Base-by-base conservation (phyloP, 108 stramenopile genomes). In the Nannochloropsis gaditana region DNA sequence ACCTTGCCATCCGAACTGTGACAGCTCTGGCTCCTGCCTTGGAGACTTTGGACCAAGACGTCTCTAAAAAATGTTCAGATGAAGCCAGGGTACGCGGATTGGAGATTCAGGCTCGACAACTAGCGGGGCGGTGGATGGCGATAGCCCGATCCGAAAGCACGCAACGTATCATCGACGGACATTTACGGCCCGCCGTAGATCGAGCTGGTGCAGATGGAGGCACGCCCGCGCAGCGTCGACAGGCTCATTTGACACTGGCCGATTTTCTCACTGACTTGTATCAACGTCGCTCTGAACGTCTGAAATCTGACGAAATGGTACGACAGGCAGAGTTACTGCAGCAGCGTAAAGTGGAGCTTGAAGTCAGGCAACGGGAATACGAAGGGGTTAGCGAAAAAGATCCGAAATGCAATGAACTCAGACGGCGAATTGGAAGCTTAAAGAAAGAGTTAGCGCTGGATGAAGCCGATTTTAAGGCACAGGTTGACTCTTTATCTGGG, bases 121-220 rank as follows among this genome's bases (percentile, higher is more conserved):
- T 86, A 1, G 83, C 86, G 9, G 86, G 86, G 79, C 50, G 80
- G 10, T 86, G 86, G 86, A 80, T 86, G 41, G 80, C 86, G 42
- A 83, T 79, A 43, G 83, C 86, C 15, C 80, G 50, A 6, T 83
- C 82, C 86, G 86, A 86, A 82, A 83, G 86, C 83, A 86, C 82
- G 44, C 86, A 82, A 41, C 59, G 83, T 44, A 86, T 86, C 5
- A 43, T 86, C 41, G 59, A 83, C 42, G 50, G 82, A 41, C 83
- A 86, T 82, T 82, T 86, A 44, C 82, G 83, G 82, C 86, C 86
- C 11, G 86, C 86, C 4, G 86, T 86, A 31, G 83, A 86, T 42
- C 82, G 82, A 44, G 86, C 86, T 9, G 73, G 79, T 4, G 86
- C 45, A 9, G 83, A 79, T 10, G 86, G 79, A 11, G 83, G 79